Evolutionary conservation across 192 early-diverging fungal genomes (phyloP), one percentile per base, ranked within the genome.

Genomic region (Jimgerdemannia flammicorona): DNA sequence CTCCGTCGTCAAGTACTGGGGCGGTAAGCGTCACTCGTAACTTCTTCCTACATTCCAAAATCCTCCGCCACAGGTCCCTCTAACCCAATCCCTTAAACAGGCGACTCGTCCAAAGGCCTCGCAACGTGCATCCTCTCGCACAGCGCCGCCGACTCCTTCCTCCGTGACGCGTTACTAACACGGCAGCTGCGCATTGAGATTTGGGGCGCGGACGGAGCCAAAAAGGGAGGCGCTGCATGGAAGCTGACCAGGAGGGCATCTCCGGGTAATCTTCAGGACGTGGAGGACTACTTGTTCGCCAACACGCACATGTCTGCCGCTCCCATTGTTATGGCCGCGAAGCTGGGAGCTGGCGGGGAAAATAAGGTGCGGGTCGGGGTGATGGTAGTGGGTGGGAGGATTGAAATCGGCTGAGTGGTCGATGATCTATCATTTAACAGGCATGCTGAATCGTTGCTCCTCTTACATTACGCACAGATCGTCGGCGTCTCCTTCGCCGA

Each of bases 401-500:
- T 11, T 20, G 29, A 29, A 29, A 29, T 29, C 29, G 29, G 29
- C 29, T 29, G 40, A 29, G 29, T 29, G 29, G 29, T 29, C 29
- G 29, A 10, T 72, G 19, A 44, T 69, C 40, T 69, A 4, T 6
- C 41, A 71, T 72, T 79, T 66, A 39, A 43, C 14, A 14, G 14
- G 1, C 4, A 10, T 14, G 49, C 49, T 14, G 49, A 14, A 6
- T 14, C 43, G 42, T 41, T 65, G 69, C 70, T 40, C 20, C 7
- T 70, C n/a, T 75, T 29, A 70, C 66, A 40, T 59, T 14, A 43
- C 66, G 43, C 59, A 18, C 66, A 82, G 84, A 78, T 85, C 4
- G 89, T 97, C n/a, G 96, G 97, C 2, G 92, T 95, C 4, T 91
- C 95, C 4, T 96, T 94, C 80, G 91, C 93, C 3, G 97, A 99